phyloP scores from a whole-genome alignment of 352 stramenopile species.

The Pythium aphanidermatum region DNA sequence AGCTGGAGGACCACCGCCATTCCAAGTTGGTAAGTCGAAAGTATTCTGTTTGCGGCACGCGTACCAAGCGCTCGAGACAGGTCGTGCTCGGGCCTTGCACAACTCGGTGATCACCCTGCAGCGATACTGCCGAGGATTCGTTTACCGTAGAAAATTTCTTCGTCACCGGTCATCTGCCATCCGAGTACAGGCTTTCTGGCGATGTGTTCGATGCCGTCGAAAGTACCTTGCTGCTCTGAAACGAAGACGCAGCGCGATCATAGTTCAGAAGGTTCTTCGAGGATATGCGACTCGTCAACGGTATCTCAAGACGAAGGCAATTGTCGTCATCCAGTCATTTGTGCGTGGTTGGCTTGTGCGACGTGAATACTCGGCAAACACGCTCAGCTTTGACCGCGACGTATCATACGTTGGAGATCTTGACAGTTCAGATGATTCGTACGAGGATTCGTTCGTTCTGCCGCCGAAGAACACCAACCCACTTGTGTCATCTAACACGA shows the following conservation, averaged over 20 bases:
- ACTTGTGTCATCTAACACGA: slow-evolving; percentile 6
- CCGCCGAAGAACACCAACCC: slow-evolving; percentile 6
- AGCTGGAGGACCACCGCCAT: slow-evolving; percentile 29
- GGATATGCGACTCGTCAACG: slow-evolving; percentile 35
- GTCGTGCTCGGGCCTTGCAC: slow-evolving; percentile 56
- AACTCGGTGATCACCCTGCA: slow-evolving; percentile 69
- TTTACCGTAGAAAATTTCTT: slow-evolving; percentile 37
- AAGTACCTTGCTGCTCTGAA: slow-evolving; percentile 34
- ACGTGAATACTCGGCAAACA: slow-evolving; percentile 71
- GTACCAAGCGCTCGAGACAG: slow-evolving; percentile 59
- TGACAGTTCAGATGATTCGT: slow-evolving; percentile 39
- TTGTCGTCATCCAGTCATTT: slow-evolving; percentile 68
- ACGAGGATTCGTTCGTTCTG: slow-evolving; percentile 41
- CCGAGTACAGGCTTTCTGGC: slow-evolving; percentile 50
- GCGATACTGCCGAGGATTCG: slow-evolving; percentile 66
- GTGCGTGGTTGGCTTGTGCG: slow-evolving; percentile 78
- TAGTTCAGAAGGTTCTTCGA: slow-evolving; percentile 43
- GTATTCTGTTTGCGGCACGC: slow-evolving; percentile 69
- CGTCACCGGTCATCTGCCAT: slow-evolving; percentile 40
- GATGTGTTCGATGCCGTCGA: slow-evolving; percentile 36
- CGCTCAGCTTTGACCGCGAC: slow-evolving; percentile 69
- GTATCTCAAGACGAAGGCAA: slow-evolving; percentile 37
- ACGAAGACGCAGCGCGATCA: slow-evolving; percentile 36
- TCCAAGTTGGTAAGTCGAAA: slow-evolving; percentile 81
- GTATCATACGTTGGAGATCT: slow-evolving; percentile 71